Evolutionary conservation across 1,284 basidiomycete species (phyloP).

Genomic region (Trametes pubescens): DNA sequence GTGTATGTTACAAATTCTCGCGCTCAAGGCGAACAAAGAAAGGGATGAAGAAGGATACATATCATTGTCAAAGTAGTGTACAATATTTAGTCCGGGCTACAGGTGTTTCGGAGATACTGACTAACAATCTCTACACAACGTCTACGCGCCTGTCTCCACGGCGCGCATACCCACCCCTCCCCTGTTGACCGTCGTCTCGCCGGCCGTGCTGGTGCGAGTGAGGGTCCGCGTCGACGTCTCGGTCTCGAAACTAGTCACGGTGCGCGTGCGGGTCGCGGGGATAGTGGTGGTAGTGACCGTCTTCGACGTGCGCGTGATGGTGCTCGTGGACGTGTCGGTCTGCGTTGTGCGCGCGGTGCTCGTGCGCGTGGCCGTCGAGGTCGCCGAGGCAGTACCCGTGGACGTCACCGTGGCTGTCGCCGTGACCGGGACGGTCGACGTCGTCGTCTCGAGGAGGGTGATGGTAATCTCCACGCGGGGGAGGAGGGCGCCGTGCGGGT

Average conservation of each 20-base stretch:
- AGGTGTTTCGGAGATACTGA: background rate
- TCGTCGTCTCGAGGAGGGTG: constrained; percentile 2
- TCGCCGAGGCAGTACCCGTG: background rate
- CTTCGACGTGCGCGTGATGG: constrained; percentile 4
- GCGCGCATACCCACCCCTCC: constrained; percentile 1
- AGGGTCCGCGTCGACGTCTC: background rate
- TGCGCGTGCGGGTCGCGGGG: constrained; percentile 8
- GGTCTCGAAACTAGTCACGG: constrained; percentile 3
- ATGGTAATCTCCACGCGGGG: background rate
- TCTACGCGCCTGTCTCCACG: constrained; percentile 1
- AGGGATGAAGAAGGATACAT: no score
- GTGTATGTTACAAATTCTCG: no score
- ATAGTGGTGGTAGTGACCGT: background rate
- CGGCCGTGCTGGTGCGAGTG: constrained; percentile 15
- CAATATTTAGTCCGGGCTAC: background rate
- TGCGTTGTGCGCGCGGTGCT: constrained; percentile 3
- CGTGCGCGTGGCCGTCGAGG: constrained; percentile 1
- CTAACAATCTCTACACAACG: background rate
- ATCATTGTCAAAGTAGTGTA: no score
- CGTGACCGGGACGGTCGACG: constrained; percentile 3
- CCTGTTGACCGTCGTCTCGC: constrained; percentile 13
- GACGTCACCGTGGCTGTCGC: background rate
- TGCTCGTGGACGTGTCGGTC: constrained; percentile 7
- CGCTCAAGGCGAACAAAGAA: no score
- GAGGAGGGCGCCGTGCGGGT: constrained; percentile 10